A percentile compares a stretch with the other conserved stretches of the same genome.
phyloP scores from a whole-genome alignment of 2,329 filamentous ascomycete genomes.

The Pseudogymnoascus sp. region DNA sequence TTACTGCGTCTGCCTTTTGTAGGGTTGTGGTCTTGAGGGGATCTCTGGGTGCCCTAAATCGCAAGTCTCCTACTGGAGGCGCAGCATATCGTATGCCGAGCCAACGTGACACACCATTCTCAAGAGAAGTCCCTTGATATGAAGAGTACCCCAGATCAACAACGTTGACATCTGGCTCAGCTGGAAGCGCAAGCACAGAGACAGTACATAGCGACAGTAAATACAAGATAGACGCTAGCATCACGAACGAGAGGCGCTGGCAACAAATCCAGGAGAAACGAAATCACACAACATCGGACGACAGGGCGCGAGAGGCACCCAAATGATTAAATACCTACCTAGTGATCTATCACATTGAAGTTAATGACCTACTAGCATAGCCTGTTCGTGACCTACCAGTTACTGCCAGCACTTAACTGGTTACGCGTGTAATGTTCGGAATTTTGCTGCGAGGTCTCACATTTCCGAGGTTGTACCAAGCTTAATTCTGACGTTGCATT shows the following conservation, averaged over 20 bases:
- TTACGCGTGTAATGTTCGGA: neutral
- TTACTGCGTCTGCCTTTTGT: slow-evolving; percentile 23
- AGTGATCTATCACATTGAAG: neutral
- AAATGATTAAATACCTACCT: slow-evolving; percentile 2
- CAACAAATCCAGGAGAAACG: neutral
- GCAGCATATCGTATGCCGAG: slow-evolving; percentile 68
- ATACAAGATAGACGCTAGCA: neutral
- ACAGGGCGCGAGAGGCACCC: neutral
- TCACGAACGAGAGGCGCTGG: neutral
- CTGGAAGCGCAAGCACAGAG: neutral
- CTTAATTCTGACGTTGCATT: slow-evolving; percentile 3
- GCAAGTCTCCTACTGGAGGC: slow-evolving; percentile 54
- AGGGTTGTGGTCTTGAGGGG: slow-evolving; percentile 33
- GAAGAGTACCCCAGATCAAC: slow-evolving; percentile 60
- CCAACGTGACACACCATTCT: slow-evolving; percentile 60
- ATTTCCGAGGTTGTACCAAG: neutral
- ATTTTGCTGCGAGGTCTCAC: neutral
- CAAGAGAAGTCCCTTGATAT: slow-evolving; percentile 49
- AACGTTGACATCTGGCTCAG: slow-evolving; percentile 14
- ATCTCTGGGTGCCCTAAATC: slow-evolving; percentile 61
- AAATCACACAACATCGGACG: neutral
- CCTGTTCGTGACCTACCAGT: neutral
- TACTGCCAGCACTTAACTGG: neutral
- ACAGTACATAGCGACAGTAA: neutral
- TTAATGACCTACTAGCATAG: neutral